Evolutionary conservation across 1,284 basidiomycete genomes (phyloP).

Genomic region (Cryptococcus sp.): DNA sequence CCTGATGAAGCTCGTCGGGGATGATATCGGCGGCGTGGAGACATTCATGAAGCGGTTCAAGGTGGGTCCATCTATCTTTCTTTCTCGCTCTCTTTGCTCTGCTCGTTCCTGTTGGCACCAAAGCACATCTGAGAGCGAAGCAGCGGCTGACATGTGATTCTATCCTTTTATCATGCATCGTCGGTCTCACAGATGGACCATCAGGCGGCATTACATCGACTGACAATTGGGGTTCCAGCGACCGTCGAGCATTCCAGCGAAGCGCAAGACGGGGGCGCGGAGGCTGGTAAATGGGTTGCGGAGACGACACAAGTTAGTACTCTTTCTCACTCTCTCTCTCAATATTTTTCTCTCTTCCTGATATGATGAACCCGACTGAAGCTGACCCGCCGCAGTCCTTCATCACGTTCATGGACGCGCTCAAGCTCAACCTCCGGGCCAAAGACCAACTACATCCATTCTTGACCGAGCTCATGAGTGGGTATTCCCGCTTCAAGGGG

Average conservation of each 20-base stretch:
- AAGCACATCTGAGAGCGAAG: not conserved
- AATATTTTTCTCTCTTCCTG: not conserved
- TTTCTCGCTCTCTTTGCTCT: not conserved
- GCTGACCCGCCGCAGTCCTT: conserved; percentile 65
- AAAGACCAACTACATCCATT: conserved; percentile 97
- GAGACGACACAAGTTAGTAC: conserved; percentile 86
- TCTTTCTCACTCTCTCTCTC: not conserved
- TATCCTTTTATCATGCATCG: too few relatives aligned
- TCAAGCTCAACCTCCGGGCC: conserved; percentile 86
- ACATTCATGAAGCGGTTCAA: conserved; percentile 88
- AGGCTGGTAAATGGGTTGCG: conserved; percentile 96
- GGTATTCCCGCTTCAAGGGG: conserved; percentile 88
- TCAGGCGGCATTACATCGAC: conserved; percentile 84
- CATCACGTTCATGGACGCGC: conserved; percentile 98
- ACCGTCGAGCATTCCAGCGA: conserved; percentile 86
- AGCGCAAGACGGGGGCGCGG: conserved; percentile 67
- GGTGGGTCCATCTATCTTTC: too few relatives aligned
- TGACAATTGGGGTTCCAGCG: conserved; percentile 91
- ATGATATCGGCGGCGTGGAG: conserved; percentile 79
- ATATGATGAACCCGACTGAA: not conserved
- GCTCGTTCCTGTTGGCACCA: not conserved
- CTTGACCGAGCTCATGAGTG: conserved; percentile 88
- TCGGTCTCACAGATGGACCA: conserved; percentile 92
- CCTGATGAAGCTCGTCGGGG: conserved; percentile 86
- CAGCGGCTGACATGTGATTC: too few relatives aligned